Evolutionary conservation across 169 alveolate species (phyloP).

Genomic region (Condylostoma magnum): DNA sequence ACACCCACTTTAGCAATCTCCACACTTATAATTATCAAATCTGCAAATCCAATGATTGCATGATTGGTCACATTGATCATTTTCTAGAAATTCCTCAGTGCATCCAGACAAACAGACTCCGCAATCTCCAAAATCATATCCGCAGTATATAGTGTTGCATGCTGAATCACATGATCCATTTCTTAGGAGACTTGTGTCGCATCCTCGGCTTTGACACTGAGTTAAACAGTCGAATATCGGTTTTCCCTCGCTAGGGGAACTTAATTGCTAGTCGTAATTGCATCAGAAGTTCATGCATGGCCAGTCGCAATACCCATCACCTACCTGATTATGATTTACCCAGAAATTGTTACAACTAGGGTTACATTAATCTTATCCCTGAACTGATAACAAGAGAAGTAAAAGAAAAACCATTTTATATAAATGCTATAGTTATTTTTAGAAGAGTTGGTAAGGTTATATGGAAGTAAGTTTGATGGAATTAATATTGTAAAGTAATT

Average conservation of each 20-base stretch:
- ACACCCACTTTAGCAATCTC: slow-evolving; percentile 14
- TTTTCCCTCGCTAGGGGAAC: neutral
- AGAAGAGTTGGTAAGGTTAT: no score
- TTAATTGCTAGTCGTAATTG: neutral
- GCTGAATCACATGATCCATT: slow-evolving; percentile 1
- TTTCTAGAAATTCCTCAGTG: neutral
- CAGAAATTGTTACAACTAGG: neutral
- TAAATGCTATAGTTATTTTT: no score
- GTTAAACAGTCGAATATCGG: neutral
- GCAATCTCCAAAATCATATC: neutral
- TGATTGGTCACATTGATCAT: neutral
- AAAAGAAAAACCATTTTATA: no score
- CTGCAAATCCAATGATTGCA: neutral
- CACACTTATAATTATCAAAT: neutral
- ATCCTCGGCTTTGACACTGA: neutral
- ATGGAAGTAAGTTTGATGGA: no score
- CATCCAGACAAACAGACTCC: slow-evolving; percentile 8
- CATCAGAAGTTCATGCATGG: neutral
- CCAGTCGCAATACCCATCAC: neutral
- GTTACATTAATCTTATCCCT: no score
- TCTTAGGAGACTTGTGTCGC: neutral
- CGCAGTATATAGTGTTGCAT: neutral
- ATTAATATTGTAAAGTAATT: no score
- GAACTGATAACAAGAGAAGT: no score
- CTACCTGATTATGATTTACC: neutral